phyloP scores from a whole-genome alignment of 139 green algal species.

The Mesostigma viride region DNA sequence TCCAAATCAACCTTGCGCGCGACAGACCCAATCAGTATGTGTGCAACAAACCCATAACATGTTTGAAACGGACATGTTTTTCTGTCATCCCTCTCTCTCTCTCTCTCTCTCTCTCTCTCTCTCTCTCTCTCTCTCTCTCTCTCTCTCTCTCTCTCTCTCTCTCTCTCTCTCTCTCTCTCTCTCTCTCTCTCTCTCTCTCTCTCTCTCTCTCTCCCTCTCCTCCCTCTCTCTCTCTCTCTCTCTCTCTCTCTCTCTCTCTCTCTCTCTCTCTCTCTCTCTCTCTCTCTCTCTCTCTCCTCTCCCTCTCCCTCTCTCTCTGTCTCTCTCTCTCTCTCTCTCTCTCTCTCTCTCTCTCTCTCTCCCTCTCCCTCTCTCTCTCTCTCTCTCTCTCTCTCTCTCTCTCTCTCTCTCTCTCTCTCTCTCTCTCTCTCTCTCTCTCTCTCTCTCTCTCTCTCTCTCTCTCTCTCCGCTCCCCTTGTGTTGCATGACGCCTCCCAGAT shows the following conservation, averaged over 20 bases:
- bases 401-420: conserved; percentile 5
- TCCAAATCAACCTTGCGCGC: too few relatives aligned
- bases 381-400: conserved; percentile 5
- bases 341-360: conserved; percentile 5
- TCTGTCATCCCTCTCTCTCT: background rate
- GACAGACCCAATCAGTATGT: too few relatives aligned
- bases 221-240: conserved; percentile 11
- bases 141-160: conserved; percentile 5
- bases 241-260: conserved; percentile 5
- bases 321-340: conserved; percentile 5
- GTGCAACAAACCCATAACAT: too few relatives aligned
- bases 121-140: conserved; percentile 5
- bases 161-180: conserved; percentile 5
- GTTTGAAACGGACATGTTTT: too few relatives aligned
- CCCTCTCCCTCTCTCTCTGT: background rate
- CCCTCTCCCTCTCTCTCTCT: background rate
- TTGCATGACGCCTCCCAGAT: too few relatives aligned
- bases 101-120: conserved; percentile 5
- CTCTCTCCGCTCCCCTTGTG: too few relatives aligned
- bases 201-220: background rate
- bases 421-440: conserved; percentile 5
- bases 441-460: background rate
- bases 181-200: conserved; percentile 2
- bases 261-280: conserved; percentile 5
- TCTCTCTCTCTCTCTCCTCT: conserved; percentile 5